A percentile compares a stretch with the other conserved stretches of the same genome.
phyloP scores from a whole-genome alignment of 2,329 filamentous ascomycete genomes.

The Colletotrichum coccodes region DNA sequence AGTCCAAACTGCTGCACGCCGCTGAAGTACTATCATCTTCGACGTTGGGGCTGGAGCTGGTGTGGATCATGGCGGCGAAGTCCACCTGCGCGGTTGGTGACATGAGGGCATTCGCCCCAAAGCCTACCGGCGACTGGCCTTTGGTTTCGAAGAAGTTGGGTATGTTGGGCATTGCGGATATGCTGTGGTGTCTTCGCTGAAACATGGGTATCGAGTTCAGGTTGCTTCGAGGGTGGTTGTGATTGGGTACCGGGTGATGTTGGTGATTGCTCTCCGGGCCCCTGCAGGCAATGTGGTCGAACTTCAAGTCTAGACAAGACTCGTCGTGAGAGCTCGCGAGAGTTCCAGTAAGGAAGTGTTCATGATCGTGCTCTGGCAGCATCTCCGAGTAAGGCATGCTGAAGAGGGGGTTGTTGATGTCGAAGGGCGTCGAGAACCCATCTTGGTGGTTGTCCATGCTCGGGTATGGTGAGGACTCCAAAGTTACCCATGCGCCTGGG shows the following conservation, averaged over 20 bases:
- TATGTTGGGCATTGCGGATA: slow-evolving; percentile 7
- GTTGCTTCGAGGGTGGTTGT: slow-evolving; percentile 28
- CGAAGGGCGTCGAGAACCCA: background rate
- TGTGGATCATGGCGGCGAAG: background rate
- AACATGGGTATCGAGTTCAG: slow-evolving; percentile 18
- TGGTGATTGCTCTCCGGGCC: slow-evolving; percentile 11
- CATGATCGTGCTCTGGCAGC: background rate
- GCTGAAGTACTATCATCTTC: slow-evolving; percentile 43
- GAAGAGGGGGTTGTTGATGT: slow-evolving; percentile 21
- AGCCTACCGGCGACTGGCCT: background rate
- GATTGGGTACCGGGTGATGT: slow-evolving; percentile 19
- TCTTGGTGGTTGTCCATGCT: slow-evolving; percentile 37
- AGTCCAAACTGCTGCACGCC: slow-evolving; percentile 46
- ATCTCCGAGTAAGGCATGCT: slow-evolving; percentile 14
- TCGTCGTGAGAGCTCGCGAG: slow-evolving; percentile 39
- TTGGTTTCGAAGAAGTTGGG: slow-evolving; percentile 13
- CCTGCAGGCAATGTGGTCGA: slow-evolving; percentile 13
- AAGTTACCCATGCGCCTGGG: background rate
- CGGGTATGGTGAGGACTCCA: background rate
- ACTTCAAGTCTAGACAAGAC: slow-evolving; percentile 42
- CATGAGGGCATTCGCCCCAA: slow-evolving; percentile 12
- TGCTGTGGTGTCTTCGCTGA: slow-evolving; percentile 18
- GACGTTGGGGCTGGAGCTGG: background rate
- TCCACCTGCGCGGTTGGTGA: slow-evolving; percentile 6
- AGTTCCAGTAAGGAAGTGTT: background rate